Evolutionary conservation across 2,329 filamentous ascomycete species (phyloP).

Genomic region (Xylariaceae sp.): DNA sequence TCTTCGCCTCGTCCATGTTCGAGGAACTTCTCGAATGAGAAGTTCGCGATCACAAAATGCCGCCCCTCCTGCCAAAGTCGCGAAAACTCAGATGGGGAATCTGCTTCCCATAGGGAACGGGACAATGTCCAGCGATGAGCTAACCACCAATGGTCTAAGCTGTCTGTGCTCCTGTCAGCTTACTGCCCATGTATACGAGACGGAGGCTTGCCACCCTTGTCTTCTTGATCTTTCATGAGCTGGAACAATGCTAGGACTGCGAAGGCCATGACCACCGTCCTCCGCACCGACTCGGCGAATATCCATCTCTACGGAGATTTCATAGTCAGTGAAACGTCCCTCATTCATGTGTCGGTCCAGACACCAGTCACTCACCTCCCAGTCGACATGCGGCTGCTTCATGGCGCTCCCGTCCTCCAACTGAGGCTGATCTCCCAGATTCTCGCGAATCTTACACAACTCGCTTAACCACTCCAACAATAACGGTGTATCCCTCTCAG

Average conservation of each 20-base stretch:
- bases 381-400: constrained; percentile 14
- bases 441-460: constrained; percentile 25
- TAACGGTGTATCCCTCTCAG: constrained; percentile 14
- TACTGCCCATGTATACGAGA: neutral
- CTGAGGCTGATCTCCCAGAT: constrained; percentile 15
- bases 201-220: constrained; percentile 2
- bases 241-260: constrained; percentile 23
- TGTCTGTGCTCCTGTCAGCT: constrained; percentile 10
- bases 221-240: constrained; percentile 19
- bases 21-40: constrained; percentile 23
- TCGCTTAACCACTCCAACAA: constrained; percentile 17
- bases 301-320: constrained; percentile 26
- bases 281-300: constrained; percentile 29
- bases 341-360: neutral
- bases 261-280: constrained; percentile 29
- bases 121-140: constrained; percentile 29
- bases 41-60: constrained; percentile 26
- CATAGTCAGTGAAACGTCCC: neutral
- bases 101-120: constrained; percentile 27
- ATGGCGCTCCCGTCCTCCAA: constrained; percentile 6
- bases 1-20: constrained; percentile 22
- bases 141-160: constrained; percentile 18
- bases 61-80: constrained; percentile 23
- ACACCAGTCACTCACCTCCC: constrained; percentile 21
- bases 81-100: constrained; percentile 23